These are phyloP conservation scores for Lizonia empirigonia DNA, from an alignment of 2,329 filamentous ascomycete species.

Conservation along the genomic window DNA sequence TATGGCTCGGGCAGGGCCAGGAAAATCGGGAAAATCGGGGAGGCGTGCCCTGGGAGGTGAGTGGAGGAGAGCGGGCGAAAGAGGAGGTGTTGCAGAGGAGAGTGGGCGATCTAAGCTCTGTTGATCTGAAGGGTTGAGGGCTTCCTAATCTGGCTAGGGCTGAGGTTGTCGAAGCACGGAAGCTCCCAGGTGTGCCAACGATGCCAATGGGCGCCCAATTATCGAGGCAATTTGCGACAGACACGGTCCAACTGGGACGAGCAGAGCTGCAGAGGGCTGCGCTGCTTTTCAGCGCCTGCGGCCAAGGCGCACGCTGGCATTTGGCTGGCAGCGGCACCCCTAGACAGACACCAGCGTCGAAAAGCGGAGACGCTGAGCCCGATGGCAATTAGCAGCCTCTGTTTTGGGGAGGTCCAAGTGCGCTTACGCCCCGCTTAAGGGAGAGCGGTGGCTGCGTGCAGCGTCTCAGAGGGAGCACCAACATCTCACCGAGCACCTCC, in stretches of 20 bases:
- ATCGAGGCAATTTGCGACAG: slow-evolving; percentile 4
- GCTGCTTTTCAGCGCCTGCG: slow-evolving; percentile 13
- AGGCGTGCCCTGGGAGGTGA: slow-evolving; percentile 15
- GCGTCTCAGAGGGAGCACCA: not conserved
- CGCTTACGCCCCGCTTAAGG: slow-evolving; percentile 14
- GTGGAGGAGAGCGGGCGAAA: slow-evolving; percentile 17
- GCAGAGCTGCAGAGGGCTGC: slow-evolving; percentile 11
- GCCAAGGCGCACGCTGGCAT: slow-evolving; percentile 3
- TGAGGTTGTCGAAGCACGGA: slow-evolving; percentile 3
- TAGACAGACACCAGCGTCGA: slow-evolving; percentile 20
- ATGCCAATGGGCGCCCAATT: not conserved
- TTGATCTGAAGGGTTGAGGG: slow-evolving; percentile 1
- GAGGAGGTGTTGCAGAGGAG: slow-evolving; percentile 27
- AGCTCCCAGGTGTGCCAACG: not conserved
- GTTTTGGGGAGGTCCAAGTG: slow-evolving; percentile 20
- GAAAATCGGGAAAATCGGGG: slow-evolving; percentile 8
- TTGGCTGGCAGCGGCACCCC: slow-evolving; percentile 19
- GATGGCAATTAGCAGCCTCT: slow-evolving; percentile 12
- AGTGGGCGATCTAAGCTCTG: slow-evolving; percentile 22
- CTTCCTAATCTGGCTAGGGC: slow-evolving; percentile 14
- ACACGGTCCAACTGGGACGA: slow-evolving; percentile 3
- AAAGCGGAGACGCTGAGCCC: slow-evolving; percentile 16
- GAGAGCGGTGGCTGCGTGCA: slow-evolving; percentile 15
- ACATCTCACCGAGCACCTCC: not conserved
- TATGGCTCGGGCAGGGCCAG: slow-evolving; percentile 20